Percentiles rank a stretch among this genome's conserved stretches.
These are phyloP conservation scores for Endotrypanum monterogeii DNA, from an alignment of 208 protist species.

Conservation along the genomic window DNA sequence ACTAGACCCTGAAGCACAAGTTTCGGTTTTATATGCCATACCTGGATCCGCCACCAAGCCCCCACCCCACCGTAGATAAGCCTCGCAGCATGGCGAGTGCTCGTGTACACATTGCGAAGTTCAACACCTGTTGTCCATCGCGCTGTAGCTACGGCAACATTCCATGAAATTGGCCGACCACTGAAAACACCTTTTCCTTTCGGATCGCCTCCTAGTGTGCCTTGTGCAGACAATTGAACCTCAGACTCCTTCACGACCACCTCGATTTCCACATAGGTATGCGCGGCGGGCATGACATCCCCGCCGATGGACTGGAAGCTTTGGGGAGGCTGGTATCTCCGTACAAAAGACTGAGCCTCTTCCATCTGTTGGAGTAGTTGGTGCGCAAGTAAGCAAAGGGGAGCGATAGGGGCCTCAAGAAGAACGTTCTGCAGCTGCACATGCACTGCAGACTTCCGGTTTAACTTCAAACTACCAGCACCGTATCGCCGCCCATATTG, in stretches of 20 bases:
- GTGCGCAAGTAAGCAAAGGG: conserved; percentile 17
- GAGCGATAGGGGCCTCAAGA: conserved; percentile 11
- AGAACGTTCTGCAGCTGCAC: conserved; percentile 3
- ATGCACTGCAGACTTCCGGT: conserved; percentile 12
- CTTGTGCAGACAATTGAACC: background rate
- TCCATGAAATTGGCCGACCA: background rate
- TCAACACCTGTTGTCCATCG: conserved; percentile 5
- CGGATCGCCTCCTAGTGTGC: background rate
- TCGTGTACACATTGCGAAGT: conserved; percentile 19
- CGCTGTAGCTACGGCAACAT: conserved; percentile 6
- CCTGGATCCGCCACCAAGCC: conserved; percentile 16
- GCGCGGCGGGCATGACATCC: background rate
- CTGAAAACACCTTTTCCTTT: background rate
- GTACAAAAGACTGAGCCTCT: conserved; percentile 3
- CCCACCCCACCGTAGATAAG: conserved; percentile 15
- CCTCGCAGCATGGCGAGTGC: conserved; percentile 10
- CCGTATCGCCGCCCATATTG: conserved; percentile 22
- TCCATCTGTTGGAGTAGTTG: conserved; percentile 14
- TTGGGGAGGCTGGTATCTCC: background rate
- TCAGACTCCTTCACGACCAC: conserved; percentile 13
- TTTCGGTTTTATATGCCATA: conserved; percentile 18
- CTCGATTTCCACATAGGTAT: conserved; percentile 22
- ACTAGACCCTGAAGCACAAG: conserved; percentile 5
- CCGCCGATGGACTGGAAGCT: background rate
- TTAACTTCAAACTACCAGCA: conserved; percentile 15